phyloP scores from a whole-genome alignment of 2,329 filamentous ascomycete species.

The Cladobotryum protrusum region DNA sequence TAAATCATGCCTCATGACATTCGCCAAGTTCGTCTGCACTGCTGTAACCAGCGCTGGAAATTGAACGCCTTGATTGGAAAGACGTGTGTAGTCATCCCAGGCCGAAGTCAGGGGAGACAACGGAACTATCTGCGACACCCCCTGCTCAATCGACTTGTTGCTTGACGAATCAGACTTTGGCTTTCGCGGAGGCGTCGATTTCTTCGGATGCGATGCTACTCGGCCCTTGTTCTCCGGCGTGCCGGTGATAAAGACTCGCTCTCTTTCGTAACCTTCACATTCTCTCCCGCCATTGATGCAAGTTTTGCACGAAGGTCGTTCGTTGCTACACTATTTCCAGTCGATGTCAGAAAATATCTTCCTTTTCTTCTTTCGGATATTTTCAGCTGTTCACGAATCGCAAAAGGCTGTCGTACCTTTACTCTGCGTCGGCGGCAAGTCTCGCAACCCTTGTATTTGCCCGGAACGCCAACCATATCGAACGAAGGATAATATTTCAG shows the following conservation, averaged over 20 bases:
- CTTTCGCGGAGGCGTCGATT: conserved; percentile 30
- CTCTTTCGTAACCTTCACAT: conserved; percentile 57
- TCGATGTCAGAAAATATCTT: not conserved
- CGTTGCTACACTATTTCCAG: conserved; percentile 51
- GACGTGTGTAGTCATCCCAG: conserved; percentile 41
- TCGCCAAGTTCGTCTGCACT: conserved; percentile 37
- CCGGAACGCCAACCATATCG: conserved; percentile 55
- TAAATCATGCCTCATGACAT: conserved; percentile 24
- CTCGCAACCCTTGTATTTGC: conserved; percentile 60
- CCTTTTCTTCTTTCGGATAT: not conserved
- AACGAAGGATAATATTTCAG: conserved; percentile 1
- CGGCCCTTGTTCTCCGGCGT: conserved; percentile 48
- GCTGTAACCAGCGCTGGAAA: conserved; percentile 39
- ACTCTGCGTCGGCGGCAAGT: conserved; percentile 54
- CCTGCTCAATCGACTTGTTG: conserved; percentile 17
- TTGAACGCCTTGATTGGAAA: conserved; percentile 33
- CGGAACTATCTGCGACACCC: conserved; percentile 26
- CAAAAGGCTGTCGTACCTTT: conserved; percentile 37
- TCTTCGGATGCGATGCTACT: conserved; percentile 50
- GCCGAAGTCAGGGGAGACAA: conserved; percentile 40
- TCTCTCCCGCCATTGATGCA: conserved; percentile 50
- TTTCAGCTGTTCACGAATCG: not conserved
- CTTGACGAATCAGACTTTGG: conserved; percentile 16
- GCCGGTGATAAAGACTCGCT: conserved; percentile 59
- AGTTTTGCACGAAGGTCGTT: conserved; percentile 54